These are phyloP conservation scores for Jatropha podagrica DNA, from an alignment of 441 rosid genomes.

Conservation along the genomic window DNA sequence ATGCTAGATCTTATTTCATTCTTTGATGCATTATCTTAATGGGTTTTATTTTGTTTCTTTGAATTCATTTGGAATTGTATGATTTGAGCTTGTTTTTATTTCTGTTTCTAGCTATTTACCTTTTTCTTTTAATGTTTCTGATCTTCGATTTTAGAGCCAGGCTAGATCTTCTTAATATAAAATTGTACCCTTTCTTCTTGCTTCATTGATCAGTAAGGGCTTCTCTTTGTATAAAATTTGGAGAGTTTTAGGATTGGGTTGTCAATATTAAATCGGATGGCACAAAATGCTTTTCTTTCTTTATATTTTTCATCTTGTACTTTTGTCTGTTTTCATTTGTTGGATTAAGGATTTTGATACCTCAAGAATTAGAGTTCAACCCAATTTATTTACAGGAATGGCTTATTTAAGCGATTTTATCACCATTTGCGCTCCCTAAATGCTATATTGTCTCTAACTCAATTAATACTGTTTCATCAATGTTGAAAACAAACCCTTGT, in stretches of 20 bases:
- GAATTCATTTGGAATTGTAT: neutral
- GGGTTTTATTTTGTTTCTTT: conserved; percentile 6
- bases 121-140: neutral
- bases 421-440: neutral
- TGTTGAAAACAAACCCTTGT: neutral
- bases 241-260: conserved; percentile 7
- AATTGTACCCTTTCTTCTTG: neutral
- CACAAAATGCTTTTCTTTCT: neutral
- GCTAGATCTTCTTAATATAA: conserved; percentile 18
- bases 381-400: neutral
- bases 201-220: conserved; percentile 12
- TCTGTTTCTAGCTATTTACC: neutral
- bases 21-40: conserved; percentile 12
- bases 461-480: neutral
- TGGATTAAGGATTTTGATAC: conserved; percentile 1
- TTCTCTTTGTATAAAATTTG: conserved; percentile 1
- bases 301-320: neutral
- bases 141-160: conserved; percentile 15
- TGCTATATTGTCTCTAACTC: neutral
- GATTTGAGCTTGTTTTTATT: conserved; percentile 5
- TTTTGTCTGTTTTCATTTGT: conserved; percentile 5
- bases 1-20: conserved; percentile 29
- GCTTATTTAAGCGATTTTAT: neutral
- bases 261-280: conserved; percentile 2
- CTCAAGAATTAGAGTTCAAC: neutral